Base-by-base conservation (phyloP, 2,329 filamentous ascomycete genomes). In the Neofusicoccum sp. region DNA sequence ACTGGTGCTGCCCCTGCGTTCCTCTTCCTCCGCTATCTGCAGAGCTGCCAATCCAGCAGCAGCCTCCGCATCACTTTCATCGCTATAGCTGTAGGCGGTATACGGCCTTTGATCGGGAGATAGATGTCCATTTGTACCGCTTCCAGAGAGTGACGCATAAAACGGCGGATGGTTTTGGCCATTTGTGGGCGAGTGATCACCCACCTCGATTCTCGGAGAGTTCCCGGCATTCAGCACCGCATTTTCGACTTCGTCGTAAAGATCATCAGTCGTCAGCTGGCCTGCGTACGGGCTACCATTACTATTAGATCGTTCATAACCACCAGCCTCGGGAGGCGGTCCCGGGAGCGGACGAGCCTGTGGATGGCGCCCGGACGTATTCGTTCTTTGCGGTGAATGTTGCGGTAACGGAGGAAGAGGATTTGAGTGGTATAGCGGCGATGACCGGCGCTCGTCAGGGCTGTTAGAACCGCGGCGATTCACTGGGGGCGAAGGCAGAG, bases 21-120 rank as follows among this genome's bases (percentile, higher is more conserved):
- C 90, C 71, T 87, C 82, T 72, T 91, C 85, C 63, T 96, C 91
- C 4, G 91, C 92, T 76, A 93, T 86, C 62, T 87, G 86, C 83
- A 98, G 86, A 65, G 92, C 92, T 70, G 90, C 84, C 56, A 96
- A 78, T 14, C 95, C 93, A 63, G 91, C 91, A 40, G 89, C 87
- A 20, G 89, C 93, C 73, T 97, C 93, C 0, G 89, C 86, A 70
- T 98, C 93, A 70, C 91, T 96, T 53, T 96, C 91, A 59, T 93
- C 89, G 64, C 81, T 75, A 3, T 67, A 65, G 33, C 40, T 63
- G 58, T 73, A 75, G 8, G 64, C 67, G 4, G 71, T 38, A 20
- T 56, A 41, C 67, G 43, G 67, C 67, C 60, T 62, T 31, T 68
- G 64, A n/a, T 58, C 78, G 69, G 64, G 76, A 70, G 69, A 79